Conservation (phyloP, 768 basidiomycete species). For the Mycena vitilis region DNA sequence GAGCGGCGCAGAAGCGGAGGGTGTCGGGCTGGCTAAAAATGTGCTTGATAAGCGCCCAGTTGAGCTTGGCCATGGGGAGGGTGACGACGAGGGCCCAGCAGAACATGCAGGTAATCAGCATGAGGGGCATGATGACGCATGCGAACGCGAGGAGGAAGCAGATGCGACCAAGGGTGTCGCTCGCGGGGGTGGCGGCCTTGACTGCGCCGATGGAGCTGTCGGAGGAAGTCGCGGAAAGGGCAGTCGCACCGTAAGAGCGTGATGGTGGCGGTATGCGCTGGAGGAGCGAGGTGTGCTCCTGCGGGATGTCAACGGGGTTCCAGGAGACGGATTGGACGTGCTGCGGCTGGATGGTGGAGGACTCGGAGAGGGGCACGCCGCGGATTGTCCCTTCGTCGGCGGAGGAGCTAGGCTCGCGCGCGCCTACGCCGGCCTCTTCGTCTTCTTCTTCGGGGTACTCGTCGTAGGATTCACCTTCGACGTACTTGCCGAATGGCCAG, state of each 20-base stretch:
- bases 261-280: constrained; percentile 53
- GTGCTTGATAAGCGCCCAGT: constrained; percentile 92
- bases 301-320: constrained; percentile 45
- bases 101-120: constrained; percentile 86
- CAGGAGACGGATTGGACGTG: constrained; percentile 57
- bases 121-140: constrained; percentile 85
- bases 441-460: constrained; percentile 48
- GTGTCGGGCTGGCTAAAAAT: constrained; percentile 82
- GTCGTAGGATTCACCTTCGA: constrained; percentile 79
- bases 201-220: constrained; percentile 46
- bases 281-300: constrained; percentile 64
- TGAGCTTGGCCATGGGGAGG: constrained; percentile 98
- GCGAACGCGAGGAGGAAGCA: constrained; percentile 86
- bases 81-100: constrained; percentile 98
- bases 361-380: constrained; percentile 54
- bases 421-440: constrained; percentile 49
- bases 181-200: constrained; percentile 47
- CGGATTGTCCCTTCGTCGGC: constrained; percentile 37
- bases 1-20: constrained; percentile 94
- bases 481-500: constrained; percentile 99
- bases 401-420: constrained; percentile 24
- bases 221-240: constrained; percentile 47
- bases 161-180: constrained; percentile 74
- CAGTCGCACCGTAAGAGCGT: constrained; percentile 79
- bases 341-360: constrained; percentile 55